Evolutionary conservation across 768 basidiomycete genomes (phyloP), one percentile per base, ranked within the genome.

Genomic region (Clitopilus hobsonii): DNA sequence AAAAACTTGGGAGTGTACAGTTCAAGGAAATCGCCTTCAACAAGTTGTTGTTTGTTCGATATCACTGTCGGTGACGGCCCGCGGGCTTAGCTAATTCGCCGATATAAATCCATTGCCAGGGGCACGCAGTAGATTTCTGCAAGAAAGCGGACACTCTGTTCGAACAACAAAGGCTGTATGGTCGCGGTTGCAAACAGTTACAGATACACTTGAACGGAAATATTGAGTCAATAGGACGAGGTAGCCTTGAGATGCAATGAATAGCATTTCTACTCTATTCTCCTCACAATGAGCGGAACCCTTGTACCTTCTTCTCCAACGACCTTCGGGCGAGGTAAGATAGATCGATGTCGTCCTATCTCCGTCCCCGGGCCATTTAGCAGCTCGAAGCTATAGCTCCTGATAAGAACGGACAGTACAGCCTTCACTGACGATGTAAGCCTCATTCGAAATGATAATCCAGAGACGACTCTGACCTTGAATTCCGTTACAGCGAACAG

Each of bases 341-440:
- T 61, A 6, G 65, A 63, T 24, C 51, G 49, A 41, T 72, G 67
- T 0, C 51, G 38, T 18, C 67, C 73, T 14, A 75, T 65, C 45
- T 58, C 58, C 1, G 73, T 72, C 4, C 69, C 63, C 3, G 67
- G 66, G n/a, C 72, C 73, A 48, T 68, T 58, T 8, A 66, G 71
- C n/a, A 76, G 60, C 54, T 71, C 71, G 56, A 77, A 77, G 4
- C 61, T 60, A 54, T 67, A 81, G 60, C 72, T 70, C 51, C 70
- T 70, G 32, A 78, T 66, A 6, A 82, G 63, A 20, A 78, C 72
- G 0, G 65, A 65, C 1, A 80, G 60, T 0, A 75, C 72, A 16
- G 69, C 71, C 79, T 80, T 11, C 6, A 50, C 6, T 11, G 28
- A 20, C 47, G 25, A 38, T 11, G 24, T 6, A 49, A 36, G 28